phyloP scores from a whole-genome alignment of 306 rosid genomes.

The Trifolium repens region DNA sequence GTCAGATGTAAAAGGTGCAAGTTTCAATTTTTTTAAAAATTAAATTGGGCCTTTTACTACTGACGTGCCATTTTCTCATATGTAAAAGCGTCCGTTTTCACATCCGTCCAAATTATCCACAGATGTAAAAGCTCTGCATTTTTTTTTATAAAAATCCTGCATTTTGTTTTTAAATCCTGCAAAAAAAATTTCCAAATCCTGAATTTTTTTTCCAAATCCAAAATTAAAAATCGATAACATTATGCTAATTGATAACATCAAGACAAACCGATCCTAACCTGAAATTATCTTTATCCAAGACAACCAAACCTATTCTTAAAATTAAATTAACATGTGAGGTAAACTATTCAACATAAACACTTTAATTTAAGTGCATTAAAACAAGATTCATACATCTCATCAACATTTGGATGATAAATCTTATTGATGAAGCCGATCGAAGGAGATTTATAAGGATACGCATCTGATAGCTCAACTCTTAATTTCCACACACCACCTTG shows the following conservation, averaged over 20 bases:
- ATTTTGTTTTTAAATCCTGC: no score
- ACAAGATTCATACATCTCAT: constrained; percentile 53
- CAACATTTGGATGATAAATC: constrained; percentile 69
- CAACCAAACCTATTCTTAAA: constrained; percentile 25
- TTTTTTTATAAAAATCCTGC: no score
- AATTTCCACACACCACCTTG: constrained; percentile 65
- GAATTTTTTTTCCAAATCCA: no score
- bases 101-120: no score
- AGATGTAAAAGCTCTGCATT: no score
- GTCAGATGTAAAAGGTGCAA: no score
- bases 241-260: constrained; percentile 68
- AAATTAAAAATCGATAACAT: no score
- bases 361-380: neutral
- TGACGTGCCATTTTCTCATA: no score
- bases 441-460: constrained; percentile 65
- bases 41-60: no score
- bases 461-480: constrained; percentile 66
- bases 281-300: constrained; percentile 37
- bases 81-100: no score
- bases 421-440: constrained; percentile 66
- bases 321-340: constrained; percentile 10
- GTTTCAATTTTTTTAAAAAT: no score
- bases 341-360: constrained; percentile 13
- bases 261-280: constrained; percentile 74
- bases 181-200: no score